Evolutionary conservation across 2,329 filamentous ascomycete genomes (phyloP), one percentile per base, ranked within the genome.

Genomic region (Colletotrichum tabaci): DNA sequence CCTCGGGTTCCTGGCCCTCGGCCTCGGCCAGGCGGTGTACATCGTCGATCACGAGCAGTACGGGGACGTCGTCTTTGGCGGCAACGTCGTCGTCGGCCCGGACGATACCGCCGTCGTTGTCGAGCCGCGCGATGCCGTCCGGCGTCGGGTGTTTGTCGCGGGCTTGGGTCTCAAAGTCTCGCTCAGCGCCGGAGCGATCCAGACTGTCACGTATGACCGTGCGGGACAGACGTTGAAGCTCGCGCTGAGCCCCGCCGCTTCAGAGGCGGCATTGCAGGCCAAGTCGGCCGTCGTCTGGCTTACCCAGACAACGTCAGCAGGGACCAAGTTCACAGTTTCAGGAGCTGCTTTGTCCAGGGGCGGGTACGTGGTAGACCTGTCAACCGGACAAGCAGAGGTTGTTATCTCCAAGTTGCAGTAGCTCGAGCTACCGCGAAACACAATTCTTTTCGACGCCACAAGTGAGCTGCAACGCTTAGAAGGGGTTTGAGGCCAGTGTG

Each of bases 51-150:
- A 88, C 67, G 66, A 76, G 0, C 79, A 80, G 1, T 80, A 87
- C 4, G 87, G 87, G 0, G 75, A 86, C n/a, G 76, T 86, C 2
- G 85, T 82, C 0, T 89, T 87, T 67, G 87, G 88, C 0, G 87
- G 87, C 0, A 80, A 82, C 1, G 62, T 86, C 0, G 75, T 79
- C 1, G 70, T 67, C 10, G 9, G 35, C 9, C 53, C 70, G 0
- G 77, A 73, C 0, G 52, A 57, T 3, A 40, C 35, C 6, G 74
- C 63, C 0, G 76, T 84, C 12, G 79, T 71, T 0, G 84, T 88
- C 0, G 71, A 78, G 61, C 83, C 85, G 0, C 82, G 77, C 26
- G 87, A 88, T 71, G 83, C 85, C 0, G 84, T 87, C 3, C 80
- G 83, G n/a, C 80, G 82, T 47, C 81, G 82, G 38, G 79, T 88